phyloP scores from a whole-genome alignment of 306 rosid genomes.

The Arachis stenosperma region DNA sequence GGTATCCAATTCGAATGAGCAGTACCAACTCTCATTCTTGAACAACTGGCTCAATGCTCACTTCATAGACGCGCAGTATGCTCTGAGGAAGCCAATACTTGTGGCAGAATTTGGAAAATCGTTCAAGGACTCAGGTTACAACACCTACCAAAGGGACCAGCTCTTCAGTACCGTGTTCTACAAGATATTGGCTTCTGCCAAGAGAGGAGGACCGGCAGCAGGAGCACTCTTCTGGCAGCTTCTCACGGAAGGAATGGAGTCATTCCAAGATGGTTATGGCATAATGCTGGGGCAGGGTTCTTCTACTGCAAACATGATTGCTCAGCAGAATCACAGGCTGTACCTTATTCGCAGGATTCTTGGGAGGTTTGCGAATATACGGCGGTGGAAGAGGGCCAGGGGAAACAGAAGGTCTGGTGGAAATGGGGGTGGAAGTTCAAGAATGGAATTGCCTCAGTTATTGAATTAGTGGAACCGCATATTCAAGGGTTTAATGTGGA shows the following conservation, averaged over 20 bases:
- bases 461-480: neutral
- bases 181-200: slow-evolving; percentile 80
- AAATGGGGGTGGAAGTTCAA: slow-evolving; percentile 59
- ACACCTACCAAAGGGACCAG: slow-evolving; percentile 58
- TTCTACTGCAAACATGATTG: slow-evolving; percentile 72
- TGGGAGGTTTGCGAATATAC: slow-evolving; percentile 48
- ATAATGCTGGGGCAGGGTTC: slow-evolving; percentile 69
- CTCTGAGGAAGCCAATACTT: slow-evolving; percentile 67
- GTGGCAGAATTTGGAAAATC: slow-evolving; percentile 84
- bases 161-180: slow-evolving; percentile 66
- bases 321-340: slow-evolving; percentile 71
- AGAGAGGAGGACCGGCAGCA: slow-evolving; percentile 73
- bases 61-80: slow-evolving; percentile 68
- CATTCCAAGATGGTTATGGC: slow-evolving; percentile 82
- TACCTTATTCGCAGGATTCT: slow-evolving; percentile 58
- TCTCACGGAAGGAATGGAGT: slow-evolving; percentile 76
- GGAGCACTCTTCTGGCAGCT: slow-evolving; percentile 95
- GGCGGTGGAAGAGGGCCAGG: slow-evolving; percentile 61
- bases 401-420: slow-evolving; percentile 45
- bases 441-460: slow-evolving; percentile 27
- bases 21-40: slow-evolving; percentile 63
- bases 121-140: slow-evolving; percentile 64
- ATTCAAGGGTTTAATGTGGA: neutral
- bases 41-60: slow-evolving; percentile 81
- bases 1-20: slow-evolving; percentile 61